Base-by-base conservation (phyloP, 208 protist genomes). In the Angomonas ambiguus region DNA sequence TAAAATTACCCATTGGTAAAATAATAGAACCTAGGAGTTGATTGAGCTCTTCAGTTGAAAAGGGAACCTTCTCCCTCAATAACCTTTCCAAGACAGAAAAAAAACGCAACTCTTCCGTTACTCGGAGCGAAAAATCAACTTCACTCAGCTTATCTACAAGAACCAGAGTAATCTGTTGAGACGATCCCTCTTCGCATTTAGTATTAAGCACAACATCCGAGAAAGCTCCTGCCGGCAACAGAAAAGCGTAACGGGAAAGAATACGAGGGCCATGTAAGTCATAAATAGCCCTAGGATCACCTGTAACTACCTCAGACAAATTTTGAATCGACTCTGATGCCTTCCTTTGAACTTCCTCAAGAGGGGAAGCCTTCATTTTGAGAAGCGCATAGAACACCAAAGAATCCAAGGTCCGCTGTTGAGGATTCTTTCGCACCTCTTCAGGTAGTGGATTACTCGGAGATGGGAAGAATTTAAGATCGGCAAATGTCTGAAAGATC, bases 41-140 rank as follows among this genome's bases (percentile, higher is more conserved):
- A 34, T 82, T 77, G 28, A 83, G 55, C 18, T 90, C 82, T 20
- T 48, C 35, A 1, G 48, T 24, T 0, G 67, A 35, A 63, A 92
- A 91, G 25, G 49, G 38, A 0, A 77, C 51, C 28, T 59, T 55
- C 11, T 34, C 3, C 80, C 84, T 88, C 18, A 95, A 69, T 34
- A 95, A 73, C 49, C 80, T 64, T 57, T 93, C 86, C 18, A 95
- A 71, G 1, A 93, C 74, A 53, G 75, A 68, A 49, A 93, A 81
- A 77, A 85, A 92, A 0, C 80, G 77, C 32, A 95, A 75, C 67
- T 92, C 83, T 32, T 90, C 86, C 1, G 79, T 90, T n/a, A 91
- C 71, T 33, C 79, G 64, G 35, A 92, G 66, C 38, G 80, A 64
- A 56, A 87, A 91, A 62, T 95, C 76, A n/a, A 96, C 38, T 2